Percentiles rank a stretch among this genome's conserved stretches.
Conservation (phyloP, 1,284 basidiomycete species). For the Pulveroboletus sp. region DNA sequence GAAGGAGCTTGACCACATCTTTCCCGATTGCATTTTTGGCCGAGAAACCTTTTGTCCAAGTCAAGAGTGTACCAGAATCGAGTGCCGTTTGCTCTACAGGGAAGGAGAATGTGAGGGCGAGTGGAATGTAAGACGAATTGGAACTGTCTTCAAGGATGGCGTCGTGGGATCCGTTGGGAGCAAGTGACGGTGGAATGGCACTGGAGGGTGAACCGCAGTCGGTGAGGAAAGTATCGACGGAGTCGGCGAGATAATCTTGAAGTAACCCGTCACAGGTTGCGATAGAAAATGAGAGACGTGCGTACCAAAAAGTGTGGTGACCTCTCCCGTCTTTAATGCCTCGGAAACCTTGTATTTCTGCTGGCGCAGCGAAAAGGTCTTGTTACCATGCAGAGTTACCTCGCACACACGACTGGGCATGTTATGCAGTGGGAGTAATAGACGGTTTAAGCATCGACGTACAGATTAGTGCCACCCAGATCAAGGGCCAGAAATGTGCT, state of each 20-base stretch:
- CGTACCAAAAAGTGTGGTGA: constrained; percentile 79
- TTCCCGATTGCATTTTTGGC: constrained; percentile 90
- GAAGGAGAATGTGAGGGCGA: constrained; percentile 95
- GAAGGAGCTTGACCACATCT: constrained; percentile 90
- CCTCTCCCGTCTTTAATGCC: constrained; percentile 86
- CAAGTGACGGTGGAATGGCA: constrained; percentile 45
- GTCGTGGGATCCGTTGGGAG: constrained; percentile 24
- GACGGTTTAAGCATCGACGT: constrained; percentile 34
- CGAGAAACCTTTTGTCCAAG: constrained; percentile 97
- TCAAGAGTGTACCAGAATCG: constrained; percentile 85
- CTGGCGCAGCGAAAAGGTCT: constrained; percentile 86
- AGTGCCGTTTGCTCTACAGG: constrained; percentile 97
- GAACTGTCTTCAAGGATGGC: constrained; percentile 35
- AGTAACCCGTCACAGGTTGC: constrained; percentile 3
- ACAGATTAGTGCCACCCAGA: constrained; percentile 95
- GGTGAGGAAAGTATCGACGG: constrained; percentile 93
- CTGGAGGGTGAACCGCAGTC: constrained; percentile 48
- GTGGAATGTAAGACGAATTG: constrained; percentile 60
- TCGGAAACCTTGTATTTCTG: constrained; percentile 95
- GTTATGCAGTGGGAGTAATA: constrained; percentile 3
- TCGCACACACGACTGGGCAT: constrained; percentile 86
- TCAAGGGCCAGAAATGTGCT: constrained; percentile 92
- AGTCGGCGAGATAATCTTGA: constrained; percentile 93
- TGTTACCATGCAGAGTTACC: constrained; percentile 85
- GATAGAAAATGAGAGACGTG: constrained; percentile 9